phyloP scores from a whole-genome alignment of 2,329 filamentous ascomycete species.

The Xylariaceae sp. region DNA sequence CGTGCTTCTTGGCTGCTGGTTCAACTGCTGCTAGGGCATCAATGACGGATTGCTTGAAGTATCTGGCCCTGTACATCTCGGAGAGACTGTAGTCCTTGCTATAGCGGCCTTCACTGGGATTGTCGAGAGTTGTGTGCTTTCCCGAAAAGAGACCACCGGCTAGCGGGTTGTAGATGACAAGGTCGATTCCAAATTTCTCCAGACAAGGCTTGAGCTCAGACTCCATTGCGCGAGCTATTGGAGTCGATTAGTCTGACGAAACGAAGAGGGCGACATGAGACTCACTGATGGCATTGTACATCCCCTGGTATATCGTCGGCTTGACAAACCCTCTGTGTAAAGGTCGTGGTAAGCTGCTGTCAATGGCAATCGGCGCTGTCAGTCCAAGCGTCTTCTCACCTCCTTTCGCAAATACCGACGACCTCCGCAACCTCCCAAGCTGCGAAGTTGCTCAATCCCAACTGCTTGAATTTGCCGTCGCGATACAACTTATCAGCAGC shows the following conservation, averaged over 20 bases:
- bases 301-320: constrained; percentile 45
- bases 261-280: background rate
- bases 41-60: background rate
- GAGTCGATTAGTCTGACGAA: background rate
- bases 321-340: background rate
- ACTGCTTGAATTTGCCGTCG: constrained; percentile 41
- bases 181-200: constrained; percentile 38
- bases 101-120: constrained; percentile 31
- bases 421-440: constrained; percentile 45
- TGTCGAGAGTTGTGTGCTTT: constrained; percentile 29
- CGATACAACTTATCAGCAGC: constrained; percentile 43
- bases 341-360: background rate
- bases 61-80: background rate
- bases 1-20: constrained; percentile 2
- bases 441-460: constrained; percentile 44
- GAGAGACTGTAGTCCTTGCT: constrained; percentile 19
- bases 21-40: background rate
- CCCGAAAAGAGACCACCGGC: constrained; percentile 44
- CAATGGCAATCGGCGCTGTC: background rate
- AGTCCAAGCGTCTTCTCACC: constrained; percentile 32
- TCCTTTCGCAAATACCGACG: constrained; percentile 39
- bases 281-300: constrained; percentile 4
- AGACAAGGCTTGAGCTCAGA: constrained; percentile 40
- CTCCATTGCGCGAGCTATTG: constrained; percentile 31
- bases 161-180: constrained; percentile 40